phyloP scores from a whole-genome alignment of 2,329 filamentous ascomycete genomes.

The Claviceps cyperi region DNA sequence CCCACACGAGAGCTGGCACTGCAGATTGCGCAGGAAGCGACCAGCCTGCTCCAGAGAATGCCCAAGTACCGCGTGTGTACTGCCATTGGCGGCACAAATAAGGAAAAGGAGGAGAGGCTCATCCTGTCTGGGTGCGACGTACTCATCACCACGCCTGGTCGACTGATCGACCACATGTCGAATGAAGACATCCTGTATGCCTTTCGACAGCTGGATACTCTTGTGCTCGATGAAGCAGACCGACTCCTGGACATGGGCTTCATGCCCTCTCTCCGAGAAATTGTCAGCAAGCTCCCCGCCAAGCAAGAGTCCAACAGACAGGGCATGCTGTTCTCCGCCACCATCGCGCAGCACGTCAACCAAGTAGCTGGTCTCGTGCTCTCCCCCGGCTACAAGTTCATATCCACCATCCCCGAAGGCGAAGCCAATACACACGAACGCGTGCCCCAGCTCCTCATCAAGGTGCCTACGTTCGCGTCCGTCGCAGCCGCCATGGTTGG shows the following conservation, averaged over 20 bases:
- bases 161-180: slow-evolving; percentile 64
- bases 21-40: slow-evolving; percentile 59
- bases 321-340: slow-evolving; percentile 77
- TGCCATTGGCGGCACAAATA: slow-evolving; percentile 69
- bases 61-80: slow-evolving; percentile 63
- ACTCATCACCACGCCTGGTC: slow-evolving; percentile 67
- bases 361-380: slow-evolving; percentile 57
- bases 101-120: slow-evolving; percentile 54
- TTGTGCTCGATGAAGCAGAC: slow-evolving; percentile 76
- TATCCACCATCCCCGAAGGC: slow-evolving; percentile 63
- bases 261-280: slow-evolving; percentile 62
- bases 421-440: slow-evolving; percentile 64
- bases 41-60: slow-evolving; percentile 53
- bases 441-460: slow-evolving; percentile 59
- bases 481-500: slow-evolving; percentile 45
- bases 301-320: slow-evolving; percentile 44
- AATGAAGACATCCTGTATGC: slow-evolving; percentile 55
- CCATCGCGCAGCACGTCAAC: slow-evolving; percentile 66
- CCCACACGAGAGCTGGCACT: slow-evolving; percentile 57
- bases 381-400: slow-evolving; percentile 58
- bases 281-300: slow-evolving; percentile 54
- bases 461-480: slow-evolving; percentile 55
- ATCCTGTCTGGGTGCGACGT: slow-evolving; percentile 63
- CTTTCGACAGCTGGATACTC: slow-evolving; percentile 54
- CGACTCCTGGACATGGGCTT: slow-evolving; percentile 75